These are phyloP conservation scores for Penicillium palitans DNA, from an alignment of 2,329 filamentous ascomycete genomes.

Conservation along the genomic window DNA sequence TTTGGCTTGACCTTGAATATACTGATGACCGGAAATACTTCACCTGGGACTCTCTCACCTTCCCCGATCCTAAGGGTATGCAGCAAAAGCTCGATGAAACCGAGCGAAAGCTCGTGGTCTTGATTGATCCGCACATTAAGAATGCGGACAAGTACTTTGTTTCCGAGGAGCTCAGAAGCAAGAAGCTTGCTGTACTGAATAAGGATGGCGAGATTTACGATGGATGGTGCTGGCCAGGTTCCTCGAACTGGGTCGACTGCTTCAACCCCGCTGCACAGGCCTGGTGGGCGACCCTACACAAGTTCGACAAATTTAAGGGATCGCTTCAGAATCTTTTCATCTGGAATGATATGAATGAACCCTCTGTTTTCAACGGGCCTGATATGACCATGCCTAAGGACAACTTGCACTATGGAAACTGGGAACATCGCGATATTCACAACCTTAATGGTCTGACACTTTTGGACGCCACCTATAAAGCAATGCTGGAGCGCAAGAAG, in stretches of 20 bases:
- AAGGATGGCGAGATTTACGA: slow-evolving; percentile 89
- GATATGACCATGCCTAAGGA: slow-evolving; percentile 99
- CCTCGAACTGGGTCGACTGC: slow-evolving; percentile 92
- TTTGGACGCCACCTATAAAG: slow-evolving; percentile 89
- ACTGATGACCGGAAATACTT: slow-evolving; percentile 98
- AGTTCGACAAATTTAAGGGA: slow-evolving; percentile 83
- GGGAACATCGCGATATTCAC: slow-evolving; percentile 97
- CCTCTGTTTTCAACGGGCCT: slow-evolving; percentile 96
- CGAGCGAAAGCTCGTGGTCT: slow-evolving; percentile 85
- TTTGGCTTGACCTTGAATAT: slow-evolving; percentile 98
- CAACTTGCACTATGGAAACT: slow-evolving; percentile 84
- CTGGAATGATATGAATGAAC: slow-evolving; percentile 99
- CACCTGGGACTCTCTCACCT: slow-evolving; percentile 89
- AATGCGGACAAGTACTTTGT: slow-evolving; percentile 77
- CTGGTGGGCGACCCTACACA: slow-evolving; percentile 91
- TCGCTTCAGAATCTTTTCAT: slow-evolving; percentile 84
- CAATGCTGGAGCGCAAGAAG: slow-evolving; percentile 78
- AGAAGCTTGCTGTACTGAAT: slow-evolving; percentile 81
- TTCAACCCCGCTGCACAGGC: slow-evolving; percentile 89
- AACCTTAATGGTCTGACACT: slow-evolving; percentile 95
- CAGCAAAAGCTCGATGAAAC: slow-evolving; percentile 80
- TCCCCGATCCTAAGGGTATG: slow-evolving; percentile 83
- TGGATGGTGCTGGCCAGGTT: slow-evolving; percentile 98
- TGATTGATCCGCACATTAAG: slow-evolving; percentile 98
- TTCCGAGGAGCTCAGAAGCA: slow-evolving; percentile 76